Evolutionary conservation across 306 rosid species (phyloP).

Genomic region (Hippophae gyantsensis): DNA sequence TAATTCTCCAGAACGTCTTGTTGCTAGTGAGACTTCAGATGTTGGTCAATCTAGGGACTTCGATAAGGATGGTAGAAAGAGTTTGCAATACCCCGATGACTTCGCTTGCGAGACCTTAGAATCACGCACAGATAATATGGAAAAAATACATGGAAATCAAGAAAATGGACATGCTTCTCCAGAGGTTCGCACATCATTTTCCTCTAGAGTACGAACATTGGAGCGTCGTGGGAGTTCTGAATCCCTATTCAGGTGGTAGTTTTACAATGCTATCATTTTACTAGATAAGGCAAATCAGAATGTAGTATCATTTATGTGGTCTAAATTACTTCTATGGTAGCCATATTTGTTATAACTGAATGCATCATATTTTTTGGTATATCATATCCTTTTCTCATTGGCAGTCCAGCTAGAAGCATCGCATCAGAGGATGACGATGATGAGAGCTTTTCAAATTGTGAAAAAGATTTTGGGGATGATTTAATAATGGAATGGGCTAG

Average conservation of each 20-base stretch:
- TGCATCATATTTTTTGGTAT: constrained; percentile 11
- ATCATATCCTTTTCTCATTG: constrained; percentile 45
- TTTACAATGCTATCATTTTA: constrained; percentile 1
- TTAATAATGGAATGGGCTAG: constrained; percentile 75
- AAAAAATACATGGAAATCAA: constrained; percentile 38
- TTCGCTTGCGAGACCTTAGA: constrained; percentile 37
- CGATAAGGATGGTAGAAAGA: constrained; percentile 46
- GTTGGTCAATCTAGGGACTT: constrained; percentile 39
- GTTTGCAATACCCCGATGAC: constrained; percentile 35
- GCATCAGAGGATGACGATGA: constrained; percentile 75
- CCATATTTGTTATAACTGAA: constrained; percentile 4
- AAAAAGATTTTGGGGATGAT: constrained; percentile 49
- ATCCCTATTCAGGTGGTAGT: constrained; percentile 66
- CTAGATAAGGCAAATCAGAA: no score
- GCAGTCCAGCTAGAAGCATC: constrained; percentile 95
- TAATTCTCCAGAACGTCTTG: constrained; percentile 54
- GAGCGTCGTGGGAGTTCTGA: constrained; percentile 67
- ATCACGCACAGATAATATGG: constrained; percentile 27
- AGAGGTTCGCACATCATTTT: constrained; percentile 30
- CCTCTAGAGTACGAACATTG: constrained; percentile 28
- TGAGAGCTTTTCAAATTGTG: constrained; percentile 41
- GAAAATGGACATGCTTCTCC: constrained; percentile 49
- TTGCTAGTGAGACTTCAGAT: constrained; percentile 63
- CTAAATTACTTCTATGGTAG: constrained; percentile 9
- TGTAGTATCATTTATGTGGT: constrained; percentile 1